Evolutionary conservation across 176 grass and related monocot genomes (phyloP).

Genomic region (barley (Hordeum vulgare)): DNA sequence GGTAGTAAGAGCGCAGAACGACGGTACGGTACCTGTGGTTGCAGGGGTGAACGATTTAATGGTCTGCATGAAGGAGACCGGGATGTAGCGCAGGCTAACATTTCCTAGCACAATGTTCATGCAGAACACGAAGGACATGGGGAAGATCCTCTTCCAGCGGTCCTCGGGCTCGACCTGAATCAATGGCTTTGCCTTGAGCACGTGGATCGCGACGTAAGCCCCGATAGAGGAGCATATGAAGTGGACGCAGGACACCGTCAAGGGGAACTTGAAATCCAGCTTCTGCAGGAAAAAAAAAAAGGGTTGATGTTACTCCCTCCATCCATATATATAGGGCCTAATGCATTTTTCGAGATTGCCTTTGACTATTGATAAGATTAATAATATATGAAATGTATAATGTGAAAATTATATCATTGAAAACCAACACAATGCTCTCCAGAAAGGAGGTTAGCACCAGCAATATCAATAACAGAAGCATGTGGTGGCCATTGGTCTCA

Average conservation of each 20-base stretch:
- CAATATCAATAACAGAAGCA: no score
- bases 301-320: not conserved
- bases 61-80: conserved; percentile 97
- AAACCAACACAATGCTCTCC: not conserved
- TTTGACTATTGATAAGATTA: no score
- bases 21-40: conserved; percentile 59
- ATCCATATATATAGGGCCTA: no score
- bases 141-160: conserved; percentile 96
- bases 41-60: conserved; percentile 99
- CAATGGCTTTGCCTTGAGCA: conserved; percentile 74
- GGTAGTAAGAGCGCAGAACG: not conserved
- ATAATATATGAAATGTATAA: no score
- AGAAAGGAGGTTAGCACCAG: no score
- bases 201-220: conserved; percentile 72
- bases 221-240: conserved; percentile 93
- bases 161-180: conserved; percentile 76
- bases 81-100: conserved; percentile 91
- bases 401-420: no score
- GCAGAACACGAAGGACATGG: conserved; percentile 98
- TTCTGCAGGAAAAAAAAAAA: conserved; percentile 33
- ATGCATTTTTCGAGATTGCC: no score
- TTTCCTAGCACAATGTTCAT: conserved; percentile 97
- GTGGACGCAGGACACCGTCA: conserved; percentile 92
- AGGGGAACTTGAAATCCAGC: conserved; percentile 95
- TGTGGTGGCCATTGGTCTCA: no score